phyloP scores from a whole-genome alignment of 805 yeast genomes.

The Sugiyamaella smithiae region DNA sequence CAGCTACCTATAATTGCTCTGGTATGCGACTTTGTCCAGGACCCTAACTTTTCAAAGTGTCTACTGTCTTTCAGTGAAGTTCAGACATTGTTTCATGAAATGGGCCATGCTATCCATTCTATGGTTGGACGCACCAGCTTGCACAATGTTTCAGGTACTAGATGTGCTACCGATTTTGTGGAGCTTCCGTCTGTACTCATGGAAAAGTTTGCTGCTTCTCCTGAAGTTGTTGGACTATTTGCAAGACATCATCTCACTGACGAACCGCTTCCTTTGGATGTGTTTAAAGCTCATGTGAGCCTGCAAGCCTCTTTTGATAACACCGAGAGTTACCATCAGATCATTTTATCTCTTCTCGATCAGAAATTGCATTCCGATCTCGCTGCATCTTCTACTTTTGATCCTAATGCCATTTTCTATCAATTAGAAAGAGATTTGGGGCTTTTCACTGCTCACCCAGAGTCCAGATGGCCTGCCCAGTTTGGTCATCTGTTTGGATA shows the following conservation, averaged over 20 bases:
- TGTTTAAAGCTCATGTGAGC: constrained; percentile 50
- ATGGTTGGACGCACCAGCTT: constrained; percentile 89
- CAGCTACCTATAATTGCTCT: constrained; percentile 90
- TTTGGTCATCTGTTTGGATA: constrained; percentile 92
- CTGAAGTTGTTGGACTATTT: constrained; percentile 66
- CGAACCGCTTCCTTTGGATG: constrained; percentile 50
- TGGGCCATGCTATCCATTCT: constrained; percentile 99
- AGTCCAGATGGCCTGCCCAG: constrained; percentile 88
- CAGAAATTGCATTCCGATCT: constrained; percentile 63
- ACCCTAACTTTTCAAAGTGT: constrained; percentile 42
- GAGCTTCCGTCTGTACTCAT: constrained; percentile 94
- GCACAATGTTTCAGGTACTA: constrained; percentile 91
- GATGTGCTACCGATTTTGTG: constrained; percentile 95
- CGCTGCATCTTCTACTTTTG: constrained; percentile 38
- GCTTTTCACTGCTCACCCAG: constrained; percentile 57
- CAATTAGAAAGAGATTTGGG: constrained; percentile 55
- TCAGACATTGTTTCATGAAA: constrained; percentile 93
- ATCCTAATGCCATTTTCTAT: constrained; percentile 64
- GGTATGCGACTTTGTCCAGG: constrained; percentile 70
- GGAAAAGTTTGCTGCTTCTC: constrained; percentile 88
- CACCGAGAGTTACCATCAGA: constrained; percentile 81
- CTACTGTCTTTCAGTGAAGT: constrained; percentile 72
- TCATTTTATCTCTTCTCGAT: constrained; percentile 86
- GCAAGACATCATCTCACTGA: constrained; percentile 72
- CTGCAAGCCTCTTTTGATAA: constrained; percentile 54